Evolutionary conservation across 179 eudicot species (phyloP), one percentile per base, ranked within the genome.

Genomic region (Actinidia polygama): DNA sequence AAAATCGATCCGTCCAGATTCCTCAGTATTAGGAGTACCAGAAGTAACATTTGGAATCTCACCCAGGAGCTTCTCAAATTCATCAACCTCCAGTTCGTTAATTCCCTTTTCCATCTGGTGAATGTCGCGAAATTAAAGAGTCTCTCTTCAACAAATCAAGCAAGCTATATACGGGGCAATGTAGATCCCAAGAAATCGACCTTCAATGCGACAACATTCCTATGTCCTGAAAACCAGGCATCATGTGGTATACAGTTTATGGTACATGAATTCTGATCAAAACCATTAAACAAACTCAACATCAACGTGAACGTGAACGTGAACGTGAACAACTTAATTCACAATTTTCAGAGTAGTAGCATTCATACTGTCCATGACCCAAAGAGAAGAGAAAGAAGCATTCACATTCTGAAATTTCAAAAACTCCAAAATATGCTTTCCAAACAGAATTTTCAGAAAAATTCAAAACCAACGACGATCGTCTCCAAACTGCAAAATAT

Each of bases 31-130:
- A 10, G 73, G 53, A 73, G 72, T 46, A 58, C 73, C 79, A 64
- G 86, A 83, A 54, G 89, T 87, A 53, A 75, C 87, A 79, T 78
- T 68, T 4, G 89, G 89, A 49, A 87, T 87, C 84, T 87, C 89
- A 49, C 85, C 83, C 49, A 87, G 88, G 26, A 86, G 88, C 73
- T 84, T 79, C 82, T 86, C 88, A 77, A 86, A 80, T 83, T 83
- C 86, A 81, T 86, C 88, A 63, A 82, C 75, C 81, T 87, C 89
- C 24, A 81, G n/a, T 79, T 87, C 84, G 64, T 75, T 85, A 49
- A 79, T 58, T 49, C 79, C 74, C 50, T 81, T 81, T 24, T n/a
- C 84, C 87, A 85, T 85, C 30, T 69, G 54, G 40, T 53, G 36
- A 46, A 24, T 15, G 36, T 26, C 7, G 6, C 24, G 23, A 74